Evolutionary conservation across 176 grass and related monocot species (phyloP).

Genomic region (Cocos nucifera): DNA sequence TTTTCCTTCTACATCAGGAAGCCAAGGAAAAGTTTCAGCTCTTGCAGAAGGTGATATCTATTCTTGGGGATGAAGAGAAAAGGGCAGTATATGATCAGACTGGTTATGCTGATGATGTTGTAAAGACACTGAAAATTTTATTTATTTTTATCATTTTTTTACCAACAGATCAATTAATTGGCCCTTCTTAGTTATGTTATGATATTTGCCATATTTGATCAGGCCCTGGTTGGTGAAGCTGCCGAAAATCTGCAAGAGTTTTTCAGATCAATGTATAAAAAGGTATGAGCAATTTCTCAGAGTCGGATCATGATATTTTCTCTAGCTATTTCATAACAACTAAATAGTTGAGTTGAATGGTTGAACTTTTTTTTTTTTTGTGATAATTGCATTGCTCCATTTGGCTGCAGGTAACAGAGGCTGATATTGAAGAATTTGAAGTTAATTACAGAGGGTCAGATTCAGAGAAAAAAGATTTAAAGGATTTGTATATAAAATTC

Average conservation of each 20-base stretch:
- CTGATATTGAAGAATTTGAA: constrained; percentile 96
- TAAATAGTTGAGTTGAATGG: not conserved
- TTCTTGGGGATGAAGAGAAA: constrained; percentile 92
- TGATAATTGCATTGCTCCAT: not conserved
- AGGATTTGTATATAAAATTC: constrained; percentile 70
- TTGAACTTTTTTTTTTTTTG: not conserved
- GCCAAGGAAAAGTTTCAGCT: constrained; percentile 93
- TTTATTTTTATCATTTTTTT: too few relatives aligned
- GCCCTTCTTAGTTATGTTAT: too few relatives aligned
- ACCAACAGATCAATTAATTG: too few relatives aligned
- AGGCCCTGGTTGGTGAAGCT: constrained; percentile 72
- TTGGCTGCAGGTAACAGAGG: constrained; percentile 54
- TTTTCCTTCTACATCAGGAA: constrained; percentile 39
- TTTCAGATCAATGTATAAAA: constrained; percentile 81
- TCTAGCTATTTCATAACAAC: not conserved
- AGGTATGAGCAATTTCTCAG: constrained; percentile 21
- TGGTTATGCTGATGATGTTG: constrained; percentile 83
- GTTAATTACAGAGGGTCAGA: constrained; percentile 93
- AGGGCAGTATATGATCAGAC: constrained; percentile 75
- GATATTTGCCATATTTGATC: constrained; percentile 2
- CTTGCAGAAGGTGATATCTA: constrained; percentile 90
- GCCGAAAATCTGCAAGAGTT: constrained; percentile 70
- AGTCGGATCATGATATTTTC: not conserved
- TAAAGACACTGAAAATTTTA: constrained; percentile 12
- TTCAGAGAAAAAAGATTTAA: constrained; percentile 84